Conservation (phyloP, 148 eudicot species). For the Rhododendron vialii region DNA sequence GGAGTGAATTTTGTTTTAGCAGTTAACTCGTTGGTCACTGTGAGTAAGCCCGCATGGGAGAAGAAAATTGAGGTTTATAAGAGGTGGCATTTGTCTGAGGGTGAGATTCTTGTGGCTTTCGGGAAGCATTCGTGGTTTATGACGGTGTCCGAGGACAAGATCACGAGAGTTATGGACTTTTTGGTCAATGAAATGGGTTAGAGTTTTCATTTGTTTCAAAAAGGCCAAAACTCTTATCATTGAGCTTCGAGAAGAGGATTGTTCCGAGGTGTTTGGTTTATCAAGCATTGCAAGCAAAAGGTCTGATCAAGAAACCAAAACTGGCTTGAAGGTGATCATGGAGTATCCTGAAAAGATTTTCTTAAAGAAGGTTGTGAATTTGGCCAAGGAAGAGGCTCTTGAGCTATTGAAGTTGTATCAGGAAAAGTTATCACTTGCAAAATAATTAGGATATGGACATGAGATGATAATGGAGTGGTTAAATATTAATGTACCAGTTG, state of each 20-base stretch:
- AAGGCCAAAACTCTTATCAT: slow-evolving; percentile 3
- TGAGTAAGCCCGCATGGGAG: no score
- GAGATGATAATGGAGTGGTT: background rate
- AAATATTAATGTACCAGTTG: background rate
- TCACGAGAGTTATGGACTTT: slow-evolving; percentile 7
- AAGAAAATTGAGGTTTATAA: background rate
- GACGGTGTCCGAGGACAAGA: slow-evolving; percentile 13
- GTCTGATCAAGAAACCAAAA: background rate
- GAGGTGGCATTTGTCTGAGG: slow-evolving; percentile 20
- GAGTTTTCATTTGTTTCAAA: background rate
- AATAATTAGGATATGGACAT: background rate
- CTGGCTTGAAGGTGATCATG: background rate
- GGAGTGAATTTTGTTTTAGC: no score
- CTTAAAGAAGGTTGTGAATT: background rate
- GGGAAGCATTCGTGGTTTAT: slow-evolving; percentile 16
- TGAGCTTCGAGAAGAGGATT: slow-evolving; percentile 21
- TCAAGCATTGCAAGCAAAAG: slow-evolving; percentile 13
- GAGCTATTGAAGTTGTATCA: background rate
- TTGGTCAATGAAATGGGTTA: slow-evolving; percentile 21
- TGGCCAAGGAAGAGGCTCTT: slow-evolving; percentile 8
- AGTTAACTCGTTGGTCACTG: no score
- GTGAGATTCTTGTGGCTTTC: background rate
- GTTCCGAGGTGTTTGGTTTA: slow-evolving; percentile 22
- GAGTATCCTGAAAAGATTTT: background rate
- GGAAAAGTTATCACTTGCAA: background rate